Evolutionary conservation across 1,139 yeast genomes (phyloP), one percentile per base, ranked within the genome.

Genomic region (Spathaspora sp.): DNA sequence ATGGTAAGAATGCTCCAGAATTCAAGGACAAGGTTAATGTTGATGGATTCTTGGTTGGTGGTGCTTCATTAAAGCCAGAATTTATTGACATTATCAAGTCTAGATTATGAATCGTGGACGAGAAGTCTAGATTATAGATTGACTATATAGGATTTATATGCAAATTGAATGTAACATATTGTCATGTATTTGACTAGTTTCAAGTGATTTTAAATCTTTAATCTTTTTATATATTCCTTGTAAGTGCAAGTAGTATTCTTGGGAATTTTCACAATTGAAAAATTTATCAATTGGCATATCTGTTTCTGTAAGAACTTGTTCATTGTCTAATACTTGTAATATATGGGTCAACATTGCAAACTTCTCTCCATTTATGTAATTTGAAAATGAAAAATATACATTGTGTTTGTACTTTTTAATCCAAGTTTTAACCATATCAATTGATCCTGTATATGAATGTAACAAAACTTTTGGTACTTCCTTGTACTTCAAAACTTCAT

Each of bases 31-130:
- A 90, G 82, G 74, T 76, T 37, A 97, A 93, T 66, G 95, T 93
- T 57, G 99, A 93, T 67, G 99, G 99, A 47, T 93, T 91, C 93
- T 84, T 93, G 65, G 99, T 93, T 62, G 99, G 99, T 67, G 99
- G 99, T 78, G 99, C 99, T 67, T 89, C 96, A 43, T 84, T 93
- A 74, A 93, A 93, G 82, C 97, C 99, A 56, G 99, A 93, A 78
- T 93, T 93, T 67, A 84, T 89, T 65, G 95, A 89, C 76, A 93
- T 93, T 65, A 80, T 93, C 81, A 93, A 86, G 78, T 88, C 96
- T 50, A 87, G 96, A 84, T 75, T 78, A 68, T 89, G 84, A 73
- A 47, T 47, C 24, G 7, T 11, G 15, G 39, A 20, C 15, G 18
- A 29, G 65, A 93, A 86, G 78, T 88, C 96, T 50, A 87, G 96